Conservation (phyloP, 2,329 filamentous ascomycete species). For the Penicillium hordei region DNA sequence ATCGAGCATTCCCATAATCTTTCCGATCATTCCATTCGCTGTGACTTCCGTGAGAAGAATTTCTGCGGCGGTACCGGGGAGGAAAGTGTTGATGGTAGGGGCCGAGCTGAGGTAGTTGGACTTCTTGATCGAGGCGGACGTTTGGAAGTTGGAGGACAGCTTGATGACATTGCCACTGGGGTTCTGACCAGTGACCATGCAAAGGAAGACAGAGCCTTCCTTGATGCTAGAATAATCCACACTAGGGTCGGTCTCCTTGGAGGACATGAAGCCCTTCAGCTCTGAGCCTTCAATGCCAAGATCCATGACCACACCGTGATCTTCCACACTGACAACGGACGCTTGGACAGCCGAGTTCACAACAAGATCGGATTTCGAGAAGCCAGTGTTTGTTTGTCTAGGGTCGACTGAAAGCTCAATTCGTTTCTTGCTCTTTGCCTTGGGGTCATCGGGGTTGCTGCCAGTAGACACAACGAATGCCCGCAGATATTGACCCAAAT, state of each 20-base stretch:
- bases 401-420: conserved; percentile 88
- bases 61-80: conserved; percentile 88
- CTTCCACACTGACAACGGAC: conserved; percentile 86
- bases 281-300: conserved; percentile 69
- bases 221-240: conserved; percentile 68
- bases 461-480: conserved; percentile 77
- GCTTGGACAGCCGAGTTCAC: conserved; percentile 79
- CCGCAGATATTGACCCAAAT: conserved; percentile 82
- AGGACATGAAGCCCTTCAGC: conserved; percentile 79
- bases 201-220: conserved; percentile 81
- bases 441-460: conserved; percentile 51
- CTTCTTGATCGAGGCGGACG: conserved; percentile 66
- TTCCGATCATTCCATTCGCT: conserved; percentile 74
- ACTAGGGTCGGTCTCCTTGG: conserved; percentile 71
- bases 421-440: conserved; percentile 69
- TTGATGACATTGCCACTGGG: conserved; percentile 82
- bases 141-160: conserved; percentile 71
- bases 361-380: conserved; percentile 71
- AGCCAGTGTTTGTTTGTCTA: conserved; percentile 70
- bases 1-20: conserved; percentile 88
- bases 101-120: conserved; percentile 69
- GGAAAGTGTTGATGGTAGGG: conserved; percentile 82
- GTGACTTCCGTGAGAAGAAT: conserved; percentile 76
- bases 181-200: conserved; percentile 72
- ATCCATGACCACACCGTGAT: conserved; percentile 93